Evolutionary conservation across 345 rosid species (phyloP).

Genomic region (Lumnitzera racemosa): DNA sequence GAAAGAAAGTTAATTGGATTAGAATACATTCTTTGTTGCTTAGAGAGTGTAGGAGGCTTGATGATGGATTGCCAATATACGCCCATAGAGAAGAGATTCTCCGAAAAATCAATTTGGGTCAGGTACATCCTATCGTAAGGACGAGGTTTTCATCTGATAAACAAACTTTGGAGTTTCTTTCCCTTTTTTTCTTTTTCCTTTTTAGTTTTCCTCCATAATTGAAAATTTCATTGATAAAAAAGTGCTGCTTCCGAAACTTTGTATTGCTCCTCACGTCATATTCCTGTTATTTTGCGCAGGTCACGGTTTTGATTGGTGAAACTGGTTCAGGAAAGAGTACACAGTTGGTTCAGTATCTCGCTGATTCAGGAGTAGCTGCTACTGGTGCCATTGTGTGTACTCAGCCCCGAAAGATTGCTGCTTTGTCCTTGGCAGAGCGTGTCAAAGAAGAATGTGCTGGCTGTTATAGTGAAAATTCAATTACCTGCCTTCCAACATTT

Average conservation of each 20-base stretch:
- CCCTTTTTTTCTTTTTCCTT: slow-evolving; percentile 1
- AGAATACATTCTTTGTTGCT: slow-evolving; percentile 39
- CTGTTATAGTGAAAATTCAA: slow-evolving; percentile 46
- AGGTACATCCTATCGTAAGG: slow-evolving; percentile 26
- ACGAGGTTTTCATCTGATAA: not conserved
- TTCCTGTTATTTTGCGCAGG: slow-evolving; percentile 25
- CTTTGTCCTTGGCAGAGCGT: slow-evolving; percentile 59
- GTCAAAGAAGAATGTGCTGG: slow-evolving; percentile 72
- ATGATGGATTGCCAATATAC: slow-evolving; percentile 73
- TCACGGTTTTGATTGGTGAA: slow-evolving; percentile 77
- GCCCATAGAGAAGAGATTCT: slow-evolving; percentile 44
- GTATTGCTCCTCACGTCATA: not conserved
- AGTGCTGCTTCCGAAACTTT: not conserved
- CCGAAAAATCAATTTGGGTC: slow-evolving; percentile 29
- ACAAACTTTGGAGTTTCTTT: too few species aligned
- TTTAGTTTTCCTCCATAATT: not conserved
- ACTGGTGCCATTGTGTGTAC: slow-evolving; percentile 66
- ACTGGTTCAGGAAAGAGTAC: slow-evolving; percentile 98
- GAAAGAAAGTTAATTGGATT: slow-evolving; percentile 33
- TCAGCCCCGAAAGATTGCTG: slow-evolving; percentile 89
- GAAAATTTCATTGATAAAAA: not conserved
- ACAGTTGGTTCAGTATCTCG: slow-evolving; percentile 81
- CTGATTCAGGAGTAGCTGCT: slow-evolving; percentile 69
- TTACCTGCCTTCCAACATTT: slow-evolving; percentile 46
- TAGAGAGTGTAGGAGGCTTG: slow-evolving; percentile 69